phyloP scores from a whole-genome alignment of 2,329 filamentous ascomycete species.

The Gyromitra esculenta region DNA sequence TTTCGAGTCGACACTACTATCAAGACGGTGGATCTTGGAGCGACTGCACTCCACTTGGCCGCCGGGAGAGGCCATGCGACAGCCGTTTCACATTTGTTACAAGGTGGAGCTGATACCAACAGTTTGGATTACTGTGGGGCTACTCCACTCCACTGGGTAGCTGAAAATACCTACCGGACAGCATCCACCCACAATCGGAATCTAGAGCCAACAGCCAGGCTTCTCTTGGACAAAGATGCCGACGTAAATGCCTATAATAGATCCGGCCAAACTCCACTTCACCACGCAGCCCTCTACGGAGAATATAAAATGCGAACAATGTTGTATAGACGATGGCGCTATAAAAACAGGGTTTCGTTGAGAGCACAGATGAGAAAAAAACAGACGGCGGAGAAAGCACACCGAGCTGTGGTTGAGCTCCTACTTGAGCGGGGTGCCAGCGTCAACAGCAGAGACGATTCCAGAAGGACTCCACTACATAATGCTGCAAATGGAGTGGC shows the following conservation, averaged over 20 bases:
- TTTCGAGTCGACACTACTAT: not conserved
- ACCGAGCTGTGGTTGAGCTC: not conserved
- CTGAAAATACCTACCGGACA: not conserved
- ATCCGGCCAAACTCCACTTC: not conserved
- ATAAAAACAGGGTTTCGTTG: not conserved
- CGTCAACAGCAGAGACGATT: constrained; percentile 1
- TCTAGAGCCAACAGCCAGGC: not conserved
- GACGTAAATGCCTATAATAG: not conserved
- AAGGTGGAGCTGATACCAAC: not conserved
- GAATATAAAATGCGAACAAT: not conserved
- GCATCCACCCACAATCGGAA: not conserved
- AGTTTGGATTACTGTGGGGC: not conserved
- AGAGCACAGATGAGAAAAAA: not conserved
- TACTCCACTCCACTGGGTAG: constrained; percentile 13
- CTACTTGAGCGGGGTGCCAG: constrained; percentile 5
- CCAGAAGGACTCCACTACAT: constrained; percentile 19
- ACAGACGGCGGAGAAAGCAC: not conserved
- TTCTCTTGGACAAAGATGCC: not conserved
- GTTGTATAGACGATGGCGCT: not conserved
- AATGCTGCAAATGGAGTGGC: not conserved
- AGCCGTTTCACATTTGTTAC: not conserved
- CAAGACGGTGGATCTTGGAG: not conserved
- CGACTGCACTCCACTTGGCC: constrained; percentile 4
- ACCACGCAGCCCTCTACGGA: not conserved
- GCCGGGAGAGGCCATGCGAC: not conserved